Percentiles rank a stretch among this genome's conserved stretches.
These are phyloP conservation scores for Ceratocystis variospora DNA, from an alignment of 2,329 filamentous ascomycete genomes.

Conservation along the genomic window DNA sequence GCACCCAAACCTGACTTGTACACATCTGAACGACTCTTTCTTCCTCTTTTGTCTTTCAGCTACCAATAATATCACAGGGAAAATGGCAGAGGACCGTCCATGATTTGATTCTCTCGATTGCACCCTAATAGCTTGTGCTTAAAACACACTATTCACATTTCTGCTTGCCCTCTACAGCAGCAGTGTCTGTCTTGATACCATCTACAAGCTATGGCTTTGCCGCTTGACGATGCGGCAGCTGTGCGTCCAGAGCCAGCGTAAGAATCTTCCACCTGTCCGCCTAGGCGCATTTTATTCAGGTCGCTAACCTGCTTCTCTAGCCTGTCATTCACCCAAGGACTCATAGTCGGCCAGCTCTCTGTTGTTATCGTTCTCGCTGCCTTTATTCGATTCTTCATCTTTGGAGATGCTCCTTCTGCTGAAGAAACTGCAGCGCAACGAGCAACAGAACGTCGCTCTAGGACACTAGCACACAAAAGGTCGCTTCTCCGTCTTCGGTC, in stretches of 20 bases:
- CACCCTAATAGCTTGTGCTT: background rate
- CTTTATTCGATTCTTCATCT: constrained; percentile 99
- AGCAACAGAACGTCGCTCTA: constrained; percentile 58
- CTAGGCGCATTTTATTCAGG: background rate
- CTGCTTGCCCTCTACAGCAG: background rate
- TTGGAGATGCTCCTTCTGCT: constrained; percentile 77
- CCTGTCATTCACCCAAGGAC: constrained; percentile 82
- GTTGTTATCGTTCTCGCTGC: constrained; percentile 81
- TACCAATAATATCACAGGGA: background rate
- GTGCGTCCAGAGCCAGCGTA: constrained; percentile 34
- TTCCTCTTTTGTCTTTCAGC: background rate
- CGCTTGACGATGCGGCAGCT: constrained; percentile 13
- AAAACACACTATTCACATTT: background rate
- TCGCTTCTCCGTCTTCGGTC: constrained; percentile 52
- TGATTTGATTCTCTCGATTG: background rate
- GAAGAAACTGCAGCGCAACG: constrained; percentile 65
- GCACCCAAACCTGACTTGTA: background rate
- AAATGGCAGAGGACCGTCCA: background rate
- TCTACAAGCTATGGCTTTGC: constrained; percentile 11
- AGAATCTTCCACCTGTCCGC: constrained; percentile 21
- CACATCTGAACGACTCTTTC: background rate
- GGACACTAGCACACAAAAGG: constrained; percentile 62
- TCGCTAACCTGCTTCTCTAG: constrained; percentile 30
- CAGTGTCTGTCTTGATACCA: background rate
- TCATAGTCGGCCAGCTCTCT: constrained; percentile 84